Evolutionary conservation across 2,329 filamentous ascomycete genomes (phyloP).

Genomic region (Drechslera avenae): DNA sequence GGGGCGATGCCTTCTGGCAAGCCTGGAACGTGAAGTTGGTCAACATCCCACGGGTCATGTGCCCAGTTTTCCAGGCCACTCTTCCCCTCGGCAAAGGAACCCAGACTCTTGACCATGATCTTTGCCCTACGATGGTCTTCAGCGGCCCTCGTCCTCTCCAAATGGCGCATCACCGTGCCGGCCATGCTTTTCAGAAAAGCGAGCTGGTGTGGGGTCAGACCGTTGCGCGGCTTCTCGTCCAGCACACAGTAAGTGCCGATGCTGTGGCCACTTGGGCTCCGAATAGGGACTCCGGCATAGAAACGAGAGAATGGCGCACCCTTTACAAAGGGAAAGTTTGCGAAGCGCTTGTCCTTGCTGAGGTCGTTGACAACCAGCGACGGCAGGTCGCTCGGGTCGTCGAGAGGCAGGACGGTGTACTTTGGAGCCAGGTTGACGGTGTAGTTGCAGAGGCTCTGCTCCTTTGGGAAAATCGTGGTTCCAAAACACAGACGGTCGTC

Average conservation of each 20-base stretch:
- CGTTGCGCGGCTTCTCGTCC: conserved; percentile 61
- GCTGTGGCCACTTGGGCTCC: conserved; percentile 60
- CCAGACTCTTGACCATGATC: conserved; percentile 56
- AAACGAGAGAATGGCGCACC: conserved; percentile 49
- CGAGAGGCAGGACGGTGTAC: conserved; percentile 17
- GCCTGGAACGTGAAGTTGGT: conserved; percentile 15
- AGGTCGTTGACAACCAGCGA: conserved; percentile 44
- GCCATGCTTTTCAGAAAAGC: conserved; percentile 62
- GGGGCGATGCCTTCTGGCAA: conserved; percentile 18
- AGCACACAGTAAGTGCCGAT: conserved; percentile 67
- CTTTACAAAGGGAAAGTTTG: conserved; percentile 40
- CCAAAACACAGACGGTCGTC: conserved; percentile 44
- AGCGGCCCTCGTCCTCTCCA: conserved; percentile 61
- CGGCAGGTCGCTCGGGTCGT: conserved; percentile 27
- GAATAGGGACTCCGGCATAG: conserved; percentile 66
- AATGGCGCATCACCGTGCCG: conserved; percentile 63
- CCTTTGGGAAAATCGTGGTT: conserved; percentile 40
- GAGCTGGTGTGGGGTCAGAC: conserved; percentile 55
- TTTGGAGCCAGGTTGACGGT: conserved; percentile 39
- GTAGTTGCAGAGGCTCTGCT: conserved; percentile 42
- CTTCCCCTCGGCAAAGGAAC: conserved; percentile 47
- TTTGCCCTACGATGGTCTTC: conserved; percentile 60
- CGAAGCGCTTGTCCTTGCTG: conserved; percentile 47
- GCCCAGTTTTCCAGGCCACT: conserved; percentile 43
- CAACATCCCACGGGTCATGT: conserved; percentile 38